A percentile compares a stretch with the other conserved stretches of the same genome.
Evolutionary conservation across 352 stramenopile species (phyloP).

Genomic region (Aphanomyces euteiches): DNA sequence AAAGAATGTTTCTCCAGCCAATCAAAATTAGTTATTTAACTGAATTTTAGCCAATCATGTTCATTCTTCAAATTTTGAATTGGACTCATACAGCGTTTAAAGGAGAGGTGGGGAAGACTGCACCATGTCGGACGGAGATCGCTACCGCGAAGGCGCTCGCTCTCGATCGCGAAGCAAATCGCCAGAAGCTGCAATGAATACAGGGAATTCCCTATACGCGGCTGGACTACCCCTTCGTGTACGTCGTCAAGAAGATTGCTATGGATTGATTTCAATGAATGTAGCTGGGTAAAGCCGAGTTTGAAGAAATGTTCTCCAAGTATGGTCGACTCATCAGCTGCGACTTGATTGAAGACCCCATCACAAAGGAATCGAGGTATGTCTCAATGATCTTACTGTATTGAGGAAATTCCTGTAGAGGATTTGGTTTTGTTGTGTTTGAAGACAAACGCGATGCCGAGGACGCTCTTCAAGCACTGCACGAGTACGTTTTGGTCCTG

Average conservation of each 20-base stretch:
- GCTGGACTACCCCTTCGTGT: slow-evolving; percentile 52
- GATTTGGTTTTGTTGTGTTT: slow-evolving; percentile 87
- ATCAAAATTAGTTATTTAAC: not conserved
- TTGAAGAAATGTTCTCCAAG: slow-evolving; percentile 71
- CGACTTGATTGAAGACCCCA: slow-evolving; percentile 76
- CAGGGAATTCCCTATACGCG: slow-evolving; percentile 79
- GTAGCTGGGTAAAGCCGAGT: slow-evolving; percentile 51
- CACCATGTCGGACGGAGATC: slow-evolving; percentile 10
- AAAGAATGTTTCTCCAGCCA: slow-evolving; percentile 1
- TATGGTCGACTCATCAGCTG: slow-evolving; percentile 69
- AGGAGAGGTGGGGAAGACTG: slow-evolving; percentile 13
- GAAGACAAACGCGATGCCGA: slow-evolving; percentile 85
- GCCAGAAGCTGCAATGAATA: slow-evolving; percentile 38
- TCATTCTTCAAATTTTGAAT: not conserved
- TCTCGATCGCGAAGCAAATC: slow-evolving; percentile 12
- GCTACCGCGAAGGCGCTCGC: not conserved
- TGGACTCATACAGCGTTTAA: not conserved
- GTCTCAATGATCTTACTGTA: not conserved
- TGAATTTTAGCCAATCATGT: not conserved
- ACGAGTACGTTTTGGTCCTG: slow-evolving; percentile 39
- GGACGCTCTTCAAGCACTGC: slow-evolving; percentile 76
- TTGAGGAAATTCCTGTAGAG: slow-evolving; percentile 25
- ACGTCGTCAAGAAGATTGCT: not conserved
- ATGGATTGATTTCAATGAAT: not conserved
- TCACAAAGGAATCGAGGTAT: slow-evolving; percentile 60